phyloP scores from a whole-genome alignment of 176 grass and related monocot species.

The Chrysopogon serrulatus region DNA sequence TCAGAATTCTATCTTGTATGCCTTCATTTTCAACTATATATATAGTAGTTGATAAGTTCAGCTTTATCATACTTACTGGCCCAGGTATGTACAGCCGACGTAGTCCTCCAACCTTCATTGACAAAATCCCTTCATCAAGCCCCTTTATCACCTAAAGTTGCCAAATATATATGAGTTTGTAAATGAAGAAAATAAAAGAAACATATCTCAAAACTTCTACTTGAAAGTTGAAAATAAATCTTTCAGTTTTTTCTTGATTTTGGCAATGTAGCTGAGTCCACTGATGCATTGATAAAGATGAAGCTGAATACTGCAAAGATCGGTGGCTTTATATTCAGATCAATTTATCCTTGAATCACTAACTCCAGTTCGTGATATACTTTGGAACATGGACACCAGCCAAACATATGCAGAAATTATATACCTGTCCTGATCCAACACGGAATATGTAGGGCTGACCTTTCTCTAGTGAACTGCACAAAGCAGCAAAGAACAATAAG shows the following conservation, averaged over 20 bases:
- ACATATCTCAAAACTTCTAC: not conserved
- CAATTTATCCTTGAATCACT: not conserved
- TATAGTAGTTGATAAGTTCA: not conserved
- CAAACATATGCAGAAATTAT: not conserved
- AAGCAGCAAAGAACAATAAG: not conserved
- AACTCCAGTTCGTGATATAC: not conserved
- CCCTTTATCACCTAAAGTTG: slow-evolving; percentile 70
- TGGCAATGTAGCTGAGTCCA: not conserved
- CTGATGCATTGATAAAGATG: not conserved
- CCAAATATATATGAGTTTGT: not conserved
- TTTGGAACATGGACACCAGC: not conserved
- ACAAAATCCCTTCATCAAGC: slow-evolving; percentile 90
- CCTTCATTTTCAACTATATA: not conserved
- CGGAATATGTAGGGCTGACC: slow-evolving; percentile 91
- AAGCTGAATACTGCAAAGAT: not conserved
- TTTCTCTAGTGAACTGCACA: slow-evolving; percentile 80
- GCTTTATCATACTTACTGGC: slow-evolving; percentile 42
- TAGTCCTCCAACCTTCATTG: slow-evolving; percentile 89
- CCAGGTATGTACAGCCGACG: slow-evolving; percentile 91
- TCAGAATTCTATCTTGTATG: not conserved
- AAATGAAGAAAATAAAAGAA: not conserved
- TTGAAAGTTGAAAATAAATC: not conserved
- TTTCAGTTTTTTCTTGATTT: not conserved
- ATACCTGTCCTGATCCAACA: slow-evolving; percentile 79
- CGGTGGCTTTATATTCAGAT: not conserved